Evolutionary conservation across 495 filamentous ascomycete species (phyloP), one percentile per base, ranked within the genome.

Genomic region (Penicillium crystallinum): DNA sequence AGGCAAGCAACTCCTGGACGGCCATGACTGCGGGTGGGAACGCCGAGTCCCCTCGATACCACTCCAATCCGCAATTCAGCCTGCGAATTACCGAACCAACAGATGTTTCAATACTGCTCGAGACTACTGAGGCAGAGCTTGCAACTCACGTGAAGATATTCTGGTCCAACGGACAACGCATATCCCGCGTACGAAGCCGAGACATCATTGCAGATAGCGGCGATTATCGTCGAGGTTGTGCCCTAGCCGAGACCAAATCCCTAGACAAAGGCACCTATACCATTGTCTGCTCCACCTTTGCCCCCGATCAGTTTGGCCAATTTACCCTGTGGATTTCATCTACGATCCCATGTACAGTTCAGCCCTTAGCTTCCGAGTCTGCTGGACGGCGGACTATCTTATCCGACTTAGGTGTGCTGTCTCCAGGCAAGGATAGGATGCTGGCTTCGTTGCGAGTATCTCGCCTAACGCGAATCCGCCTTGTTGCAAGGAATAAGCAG

Each of bases 221-320:
- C 12, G 92, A 96, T 39, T 96, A 98, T 70, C 81, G 84, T 29
- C 84, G 84, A 10, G 87, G 87, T 23, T 87, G 86, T 58, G 89
- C 86, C 6, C 67, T 89, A 31, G 84, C 85, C 4, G 81, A 86
- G 47, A 65, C 80, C 11, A 63, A 67, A 12, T 63, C 62, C 6
- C 66, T 92, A 7, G 77, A 79, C 22, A 66, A 75, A 2, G 92
- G 92, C 3, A 77, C 74, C 0, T 97, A 97, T 68, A 96, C 90
- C 0, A 77, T 96, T 40, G 84, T 97, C 10, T 87, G 83, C 57
- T 91, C 87, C 7, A 96, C 93, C 1, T 97, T 95, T 63, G 89
- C 95, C 38, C 79, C 85, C 0, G 82, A 82, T 25, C 86, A 91
- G 61, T 68, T 81, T 2, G 90, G 82, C 2, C 75, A 74, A n/a